phyloP scores from a whole-genome alignment of 2,329 filamentous ascomycete species.

The Ophiocordyceps sinensis region DNA sequence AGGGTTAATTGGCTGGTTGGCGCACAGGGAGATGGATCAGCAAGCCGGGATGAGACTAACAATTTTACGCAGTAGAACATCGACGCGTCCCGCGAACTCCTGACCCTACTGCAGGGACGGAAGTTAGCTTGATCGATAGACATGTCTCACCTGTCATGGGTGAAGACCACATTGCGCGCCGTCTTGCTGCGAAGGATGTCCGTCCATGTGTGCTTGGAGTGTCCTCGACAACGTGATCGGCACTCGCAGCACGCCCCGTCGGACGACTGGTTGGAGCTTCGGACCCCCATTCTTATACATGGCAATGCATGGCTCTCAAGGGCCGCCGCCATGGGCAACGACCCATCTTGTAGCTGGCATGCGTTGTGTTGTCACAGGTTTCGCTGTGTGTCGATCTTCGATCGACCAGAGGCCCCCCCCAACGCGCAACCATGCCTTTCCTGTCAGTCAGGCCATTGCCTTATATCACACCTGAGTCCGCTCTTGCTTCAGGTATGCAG shows the following conservation, averaged over 20 bases:
- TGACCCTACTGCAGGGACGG: neutral
- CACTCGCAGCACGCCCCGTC: constrained; percentile 1
- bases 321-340: constrained; percentile 1
- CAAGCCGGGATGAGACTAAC: neutral
- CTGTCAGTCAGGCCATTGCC: neutral
- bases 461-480: constrained; percentile 1
- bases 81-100: neutral
- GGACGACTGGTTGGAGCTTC: constrained; percentile 1
- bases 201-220: neutral
- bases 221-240: neutral
- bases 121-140: neutral
- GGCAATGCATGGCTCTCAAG: constrained; percentile 4
- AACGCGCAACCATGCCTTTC: neutral
- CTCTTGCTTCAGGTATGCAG: neutral
- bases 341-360: constrained; percentile 8
- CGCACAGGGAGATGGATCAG: neutral
- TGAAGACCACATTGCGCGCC: neutral
- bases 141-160: neutral
- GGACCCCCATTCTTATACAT: constrained; percentile 9
- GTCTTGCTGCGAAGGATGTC: neutral
- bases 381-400: constrained; percentile 4
- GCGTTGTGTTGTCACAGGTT: constrained; percentile 5
- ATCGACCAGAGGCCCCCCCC: constrained; percentile 3
- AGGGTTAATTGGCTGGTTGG: neutral
- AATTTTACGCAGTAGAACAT: neutral